Conservation (phyloP, 2,329 filamentous ascomycete species). For the Ilyonectria robusta region DNA sequence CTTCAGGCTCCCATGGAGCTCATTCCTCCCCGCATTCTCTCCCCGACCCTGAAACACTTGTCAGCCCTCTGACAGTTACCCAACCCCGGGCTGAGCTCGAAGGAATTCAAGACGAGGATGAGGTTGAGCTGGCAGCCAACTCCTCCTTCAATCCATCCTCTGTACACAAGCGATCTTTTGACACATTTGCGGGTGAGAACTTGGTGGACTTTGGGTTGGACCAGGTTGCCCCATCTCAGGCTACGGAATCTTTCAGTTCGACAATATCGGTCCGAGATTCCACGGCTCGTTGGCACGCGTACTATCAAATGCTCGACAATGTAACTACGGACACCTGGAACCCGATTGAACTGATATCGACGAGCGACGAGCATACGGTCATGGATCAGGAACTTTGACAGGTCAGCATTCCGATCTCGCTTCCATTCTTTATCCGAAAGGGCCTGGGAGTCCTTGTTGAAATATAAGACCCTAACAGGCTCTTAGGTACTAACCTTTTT, state of each 20-base stretch:
- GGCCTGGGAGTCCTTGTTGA: background rate
- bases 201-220: background rate
- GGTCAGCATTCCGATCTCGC: background rate
- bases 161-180: conserved; percentile 40
- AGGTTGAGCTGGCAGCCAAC: background rate
- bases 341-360: conserved; percentile 53
- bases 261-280: conserved; percentile 40
- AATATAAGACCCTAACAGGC: no score
- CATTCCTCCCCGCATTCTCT: background rate
- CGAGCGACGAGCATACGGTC: conserved; percentile 50
- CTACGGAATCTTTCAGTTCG: conserved; percentile 33
- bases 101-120: background rate
- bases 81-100: conserved; percentile 6
- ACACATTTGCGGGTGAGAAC: conserved; percentile 21
- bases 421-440: background rate
- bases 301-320: conserved; percentile 51
- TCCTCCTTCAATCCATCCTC: background rate
- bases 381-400: conserved; percentile 53
- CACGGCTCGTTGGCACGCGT: conserved; percentile 50
- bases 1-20: background rate
- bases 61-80: conserved; percentile 26
- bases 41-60: background rate
- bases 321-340: conserved; percentile 48
- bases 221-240: conserved; percentile 21
- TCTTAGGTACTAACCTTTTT: no score